These are phyloP conservation scores for Smithsoniella earleae DNA, from an alignment of 163 green algal species.

Conservation along the genomic window DNA sequence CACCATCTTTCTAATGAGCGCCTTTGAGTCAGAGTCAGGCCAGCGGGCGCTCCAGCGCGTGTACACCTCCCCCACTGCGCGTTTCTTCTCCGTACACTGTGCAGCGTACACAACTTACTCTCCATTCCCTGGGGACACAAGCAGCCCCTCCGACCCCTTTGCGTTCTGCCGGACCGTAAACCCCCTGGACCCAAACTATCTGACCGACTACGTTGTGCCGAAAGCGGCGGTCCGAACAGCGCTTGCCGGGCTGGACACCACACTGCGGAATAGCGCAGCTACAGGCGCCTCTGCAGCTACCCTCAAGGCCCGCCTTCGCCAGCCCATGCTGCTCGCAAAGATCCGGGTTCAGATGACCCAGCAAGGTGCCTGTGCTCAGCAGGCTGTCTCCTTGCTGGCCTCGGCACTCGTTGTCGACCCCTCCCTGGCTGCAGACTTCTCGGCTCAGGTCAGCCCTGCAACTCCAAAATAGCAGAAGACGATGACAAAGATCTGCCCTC, in stretches of 20 bases:
- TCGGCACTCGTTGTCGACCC: neutral
- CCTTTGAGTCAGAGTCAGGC: neutral
- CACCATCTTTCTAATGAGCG: neutral
- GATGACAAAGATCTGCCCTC: neutral
- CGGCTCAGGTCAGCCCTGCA: neutral
- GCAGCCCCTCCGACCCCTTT: neutral
- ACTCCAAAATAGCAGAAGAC: neutral
- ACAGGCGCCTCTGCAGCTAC: neutral
- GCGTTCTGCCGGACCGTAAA: slow-evolving; percentile 7
- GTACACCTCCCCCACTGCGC: neutral
- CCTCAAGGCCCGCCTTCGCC: neutral
- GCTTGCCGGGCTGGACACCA: neutral
- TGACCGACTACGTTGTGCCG: slow-evolving; percentile 1
- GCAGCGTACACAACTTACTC: neutral
- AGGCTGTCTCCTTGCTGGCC: slow-evolving; percentile 20
- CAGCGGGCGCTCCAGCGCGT: neutral
- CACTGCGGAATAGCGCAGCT: neutral
- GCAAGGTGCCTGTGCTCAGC: slow-evolving; percentile 7
- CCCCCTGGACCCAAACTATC: neutral
- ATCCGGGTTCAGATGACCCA: slow-evolving; percentile 16
- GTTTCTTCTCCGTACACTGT: slow-evolving; percentile 9
- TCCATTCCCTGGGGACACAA: neutral
- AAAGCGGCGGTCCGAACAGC: neutral
- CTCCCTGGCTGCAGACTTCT: slow-evolving; percentile 8
- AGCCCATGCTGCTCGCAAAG: slow-evolving; percentile 21